These are phyloP conservation scores for Spraguea lophii DNA, from an alignment of 371 early-diverging fungal species.

Conservation along the genomic window DNA sequence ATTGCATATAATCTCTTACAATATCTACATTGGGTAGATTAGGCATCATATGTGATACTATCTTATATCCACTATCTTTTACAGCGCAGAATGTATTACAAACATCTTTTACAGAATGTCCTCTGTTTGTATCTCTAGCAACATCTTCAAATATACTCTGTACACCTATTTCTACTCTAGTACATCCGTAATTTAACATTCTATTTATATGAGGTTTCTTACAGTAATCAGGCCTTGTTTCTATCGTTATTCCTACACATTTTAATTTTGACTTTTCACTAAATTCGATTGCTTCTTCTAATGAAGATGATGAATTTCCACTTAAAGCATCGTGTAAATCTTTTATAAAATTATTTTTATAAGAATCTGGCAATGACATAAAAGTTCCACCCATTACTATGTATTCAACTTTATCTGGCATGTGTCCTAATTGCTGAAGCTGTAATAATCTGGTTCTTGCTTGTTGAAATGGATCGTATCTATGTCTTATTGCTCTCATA, in stretches of 20 bases:
- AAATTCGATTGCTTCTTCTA: slow-evolving; percentile 73
- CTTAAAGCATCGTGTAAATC: slow-evolving; percentile 89
- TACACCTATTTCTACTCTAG: slow-evolving; percentile 92
- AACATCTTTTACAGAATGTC: slow-evolving; percentile 93
- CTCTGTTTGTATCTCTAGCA: slow-evolving; percentile 90
- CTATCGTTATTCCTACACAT: slow-evolving; percentile 98
- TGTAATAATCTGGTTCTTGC: slow-evolving; percentile 81
- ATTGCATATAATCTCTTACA: slow-evolving; percentile 94
- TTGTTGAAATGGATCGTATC: slow-evolving; percentile 94
- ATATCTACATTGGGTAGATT: slow-evolving; percentile 97
- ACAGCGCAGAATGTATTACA: slow-evolving; percentile 80
- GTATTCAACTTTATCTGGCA: slow-evolving; percentile 90
- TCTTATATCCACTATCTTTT: slow-evolving; percentile 97
- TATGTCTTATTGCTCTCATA: slow-evolving; percentile 94
- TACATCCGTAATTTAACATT: slow-evolving; percentile 96
- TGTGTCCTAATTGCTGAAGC: slow-evolving; percentile 75
- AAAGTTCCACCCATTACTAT: slow-evolving; percentile 99
- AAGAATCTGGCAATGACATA: slow-evolving; percentile 80
- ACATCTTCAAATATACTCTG: slow-evolving; percentile 99
- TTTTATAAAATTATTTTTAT: slow-evolving; percentile 82
- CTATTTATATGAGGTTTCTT: slow-evolving; percentile 82
- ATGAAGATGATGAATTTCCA: slow-evolving; percentile 58
- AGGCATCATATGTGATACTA: slow-evolving; percentile 99
- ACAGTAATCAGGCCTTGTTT: slow-evolving; percentile 97
- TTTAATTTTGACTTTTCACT: slow-evolving; percentile 83